phyloP scores from a whole-genome alignment of 345 rosid species.

The Anacardium occidentale region DNA sequence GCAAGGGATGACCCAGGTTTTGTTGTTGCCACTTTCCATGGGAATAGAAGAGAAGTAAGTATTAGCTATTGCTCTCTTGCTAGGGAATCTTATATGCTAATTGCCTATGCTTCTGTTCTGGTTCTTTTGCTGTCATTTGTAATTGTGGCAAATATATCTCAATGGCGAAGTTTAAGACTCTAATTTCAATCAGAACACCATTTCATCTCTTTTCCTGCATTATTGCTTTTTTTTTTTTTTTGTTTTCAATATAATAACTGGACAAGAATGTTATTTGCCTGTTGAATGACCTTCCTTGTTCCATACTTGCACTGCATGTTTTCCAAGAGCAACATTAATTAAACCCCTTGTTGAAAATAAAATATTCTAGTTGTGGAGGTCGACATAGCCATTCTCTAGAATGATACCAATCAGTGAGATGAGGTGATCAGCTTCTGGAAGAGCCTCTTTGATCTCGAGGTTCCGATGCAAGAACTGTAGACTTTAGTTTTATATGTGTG shows the following conservation, averaged over 20 bases:
- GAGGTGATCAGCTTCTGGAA: background rate
- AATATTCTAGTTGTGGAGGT: background rate
- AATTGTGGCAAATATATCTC: constrained; percentile 26
- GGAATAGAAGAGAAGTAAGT: constrained; percentile 31
- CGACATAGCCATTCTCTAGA: background rate
- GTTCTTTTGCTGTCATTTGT: constrained; percentile 24
- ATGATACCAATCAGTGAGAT: background rate
- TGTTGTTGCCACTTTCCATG: constrained; percentile 44
- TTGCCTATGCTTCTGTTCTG: constrained; percentile 30
- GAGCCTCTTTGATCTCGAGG: background rate
- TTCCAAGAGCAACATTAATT: background rate
- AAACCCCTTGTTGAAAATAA: background rate
- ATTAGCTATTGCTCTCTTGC: constrained; percentile 53
- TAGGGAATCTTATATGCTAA: constrained; percentile 46
- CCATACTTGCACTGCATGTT: background rate
- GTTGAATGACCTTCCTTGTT: background rate
- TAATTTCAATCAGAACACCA: constrained; percentile 1
- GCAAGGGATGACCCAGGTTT: constrained; percentile 59
- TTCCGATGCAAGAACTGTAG: background rate
- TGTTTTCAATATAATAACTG: background rate
- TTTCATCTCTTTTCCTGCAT: constrained; percentile 28
- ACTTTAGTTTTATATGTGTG: no score
- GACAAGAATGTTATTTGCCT: background rate
- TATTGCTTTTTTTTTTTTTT: background rate
- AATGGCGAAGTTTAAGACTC: constrained; percentile 18